phyloP scores from a whole-genome alignment of 768 basidiomycete genomes.

The Tulasnella sp. region DNA sequence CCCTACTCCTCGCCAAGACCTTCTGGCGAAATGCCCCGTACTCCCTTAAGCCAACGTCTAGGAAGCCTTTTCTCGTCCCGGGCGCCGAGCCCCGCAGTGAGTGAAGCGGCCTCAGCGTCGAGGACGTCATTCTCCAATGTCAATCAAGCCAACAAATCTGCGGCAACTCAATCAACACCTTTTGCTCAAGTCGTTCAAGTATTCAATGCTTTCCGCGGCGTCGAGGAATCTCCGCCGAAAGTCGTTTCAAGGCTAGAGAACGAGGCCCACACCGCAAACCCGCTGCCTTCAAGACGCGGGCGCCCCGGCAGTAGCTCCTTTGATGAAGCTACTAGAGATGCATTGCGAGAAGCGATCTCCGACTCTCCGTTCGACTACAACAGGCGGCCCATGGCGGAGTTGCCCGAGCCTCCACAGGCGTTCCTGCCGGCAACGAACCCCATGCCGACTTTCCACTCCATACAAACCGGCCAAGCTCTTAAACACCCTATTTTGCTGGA shows the following conservation, averaged over 20 bases:
- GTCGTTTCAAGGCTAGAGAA: neutral
- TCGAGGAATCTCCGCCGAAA: neutral
- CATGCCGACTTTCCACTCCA: neutral
- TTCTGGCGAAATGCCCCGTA: constrained; percentile 5
- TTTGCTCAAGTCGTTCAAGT: neutral
- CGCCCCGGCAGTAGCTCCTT: neutral
- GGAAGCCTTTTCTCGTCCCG: constrained; percentile 5
- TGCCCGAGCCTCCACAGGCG: neutral
- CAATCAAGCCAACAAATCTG: neutral
- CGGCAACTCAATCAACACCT: neutral
- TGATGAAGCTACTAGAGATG: neutral
- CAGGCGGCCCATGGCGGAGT: constrained; percentile 7
- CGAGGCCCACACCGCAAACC: neutral
- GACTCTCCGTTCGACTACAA: constrained; percentile 12
- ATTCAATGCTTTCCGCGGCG: neutral
- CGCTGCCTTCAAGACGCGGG: neutral
- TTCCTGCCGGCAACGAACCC: neutral
- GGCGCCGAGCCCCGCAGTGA: neutral
- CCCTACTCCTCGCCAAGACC: neutral
- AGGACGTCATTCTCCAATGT: neutral
- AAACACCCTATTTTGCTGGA: constrained; percentile 26
- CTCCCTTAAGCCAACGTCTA: neutral
- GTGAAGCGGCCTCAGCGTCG: neutral
- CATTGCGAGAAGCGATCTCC: constrained; percentile 14
- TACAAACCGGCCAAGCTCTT: constrained; percentile 2